Percentiles rank a stretch among this genome's conserved stretches.
These are phyloP conservation scores for Termitomyces sp. DNA, from an alignment of 768 basidiomycete genomes.

Conservation along the genomic window DNA sequence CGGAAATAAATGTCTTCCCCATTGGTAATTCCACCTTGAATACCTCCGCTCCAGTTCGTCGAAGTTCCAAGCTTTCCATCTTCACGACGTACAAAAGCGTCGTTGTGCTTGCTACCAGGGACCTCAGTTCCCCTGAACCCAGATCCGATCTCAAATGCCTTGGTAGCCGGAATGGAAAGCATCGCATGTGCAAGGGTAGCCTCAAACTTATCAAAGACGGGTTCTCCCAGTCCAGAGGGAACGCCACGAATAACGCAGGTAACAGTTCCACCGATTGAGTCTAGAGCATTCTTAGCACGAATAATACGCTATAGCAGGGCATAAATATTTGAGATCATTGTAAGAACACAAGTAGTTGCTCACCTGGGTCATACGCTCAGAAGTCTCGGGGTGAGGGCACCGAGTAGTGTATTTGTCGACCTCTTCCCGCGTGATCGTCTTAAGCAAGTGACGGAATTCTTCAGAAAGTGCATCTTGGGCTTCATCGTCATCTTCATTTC, in stretches of 20 bases:
- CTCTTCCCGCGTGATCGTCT: constrained; percentile 75
- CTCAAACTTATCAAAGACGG: constrained; percentile 98
- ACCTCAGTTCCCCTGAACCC: constrained; percentile 95
- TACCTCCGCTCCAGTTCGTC: constrained; percentile 95
- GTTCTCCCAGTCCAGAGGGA: constrained; percentile 92
- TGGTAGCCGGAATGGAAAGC: constrained; percentile 98
- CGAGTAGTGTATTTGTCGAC: constrained; percentile 86
- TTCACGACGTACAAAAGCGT: constrained; percentile 62
- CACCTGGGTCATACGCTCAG: constrained; percentile 88
- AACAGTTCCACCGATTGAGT: constrained; percentile 97
- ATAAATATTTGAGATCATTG: constrained; percentile 1
- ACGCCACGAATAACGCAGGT: constrained; percentile 93
- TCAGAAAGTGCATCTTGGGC: constrained; percentile 71
- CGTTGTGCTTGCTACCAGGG: constrained; percentile 91
- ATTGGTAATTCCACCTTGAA: constrained; percentile 98
- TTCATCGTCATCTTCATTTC: constrained; percentile 51
- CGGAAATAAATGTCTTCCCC: constrained; percentile 98
- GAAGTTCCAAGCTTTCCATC: constrained; percentile 75
- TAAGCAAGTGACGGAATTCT: constrained; percentile 78
- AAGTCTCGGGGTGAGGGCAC: constrained; percentile 87
- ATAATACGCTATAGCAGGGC: constrained; percentile 68
- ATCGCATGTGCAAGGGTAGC: constrained; percentile 95
- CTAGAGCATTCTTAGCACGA: constrained; percentile 82
- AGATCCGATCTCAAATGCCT: constrained; percentile 96
- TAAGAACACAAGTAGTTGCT: not conserved